These are phyloP conservation scores for Pelargonium cotyledonis DNA, from an alignment of 441 rosid species.

Conservation along the genomic window DNA sequence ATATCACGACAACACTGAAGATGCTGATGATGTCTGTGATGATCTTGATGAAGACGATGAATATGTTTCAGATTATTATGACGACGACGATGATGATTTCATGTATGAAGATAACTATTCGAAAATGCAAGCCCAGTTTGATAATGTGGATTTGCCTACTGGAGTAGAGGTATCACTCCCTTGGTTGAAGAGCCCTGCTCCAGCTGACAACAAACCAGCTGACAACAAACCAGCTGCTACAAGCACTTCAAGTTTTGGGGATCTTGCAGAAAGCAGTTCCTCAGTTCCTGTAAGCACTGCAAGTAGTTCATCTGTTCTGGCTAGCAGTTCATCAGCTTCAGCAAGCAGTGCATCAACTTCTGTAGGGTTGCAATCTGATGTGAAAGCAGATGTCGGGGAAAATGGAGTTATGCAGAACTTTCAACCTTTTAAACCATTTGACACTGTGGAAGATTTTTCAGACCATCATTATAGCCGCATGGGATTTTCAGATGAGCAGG, in stretches of 20 bases:
- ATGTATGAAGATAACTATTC: conserved; percentile 31
- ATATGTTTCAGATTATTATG: conserved; percentile 2
- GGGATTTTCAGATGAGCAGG: conserved; percentile 30
- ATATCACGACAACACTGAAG: conserved; percentile 20
- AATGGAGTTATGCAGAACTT: conserved; percentile 16
- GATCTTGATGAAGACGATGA: conserved; percentile 17
- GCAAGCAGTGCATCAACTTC: conserved; percentile 23
- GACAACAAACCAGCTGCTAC: conserved; percentile 6
- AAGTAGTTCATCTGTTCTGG: background rate
- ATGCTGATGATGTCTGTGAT: conserved; percentile 15
- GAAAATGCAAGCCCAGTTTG: conserved; percentile 40
- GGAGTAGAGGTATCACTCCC: conserved; percentile 46
- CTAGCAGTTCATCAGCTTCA: conserved; percentile 14
- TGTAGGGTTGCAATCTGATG: conserved; percentile 24
- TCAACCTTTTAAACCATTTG: conserved; percentile 39
- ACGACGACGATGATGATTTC: conserved; percentile 15
- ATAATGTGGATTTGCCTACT: conserved; percentile 50
- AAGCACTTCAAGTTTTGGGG: conserved; percentile 16
- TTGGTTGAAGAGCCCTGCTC: conserved; percentile 37
- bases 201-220: conserved; percentile 9
- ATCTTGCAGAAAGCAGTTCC: conserved; percentile 12
- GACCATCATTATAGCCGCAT: conserved; percentile 41
- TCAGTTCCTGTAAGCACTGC: conserved; percentile 16
- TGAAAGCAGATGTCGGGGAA: conserved; percentile 23
- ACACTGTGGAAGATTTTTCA: conserved; percentile 44